Conservation (phyloP, 768 basidiomycete species). For the Boletus vermiculosoides region DNA sequence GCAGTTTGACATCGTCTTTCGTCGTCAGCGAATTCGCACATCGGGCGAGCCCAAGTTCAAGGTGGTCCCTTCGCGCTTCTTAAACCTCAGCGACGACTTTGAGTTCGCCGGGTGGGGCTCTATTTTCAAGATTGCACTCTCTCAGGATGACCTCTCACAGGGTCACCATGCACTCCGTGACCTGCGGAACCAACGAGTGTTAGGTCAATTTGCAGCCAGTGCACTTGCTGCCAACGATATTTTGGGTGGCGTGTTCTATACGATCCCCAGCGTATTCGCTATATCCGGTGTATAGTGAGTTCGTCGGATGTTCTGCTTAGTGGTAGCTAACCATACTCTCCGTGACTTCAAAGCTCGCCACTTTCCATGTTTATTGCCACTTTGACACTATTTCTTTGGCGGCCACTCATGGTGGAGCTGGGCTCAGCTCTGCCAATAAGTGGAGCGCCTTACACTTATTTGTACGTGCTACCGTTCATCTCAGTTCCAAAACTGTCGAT, state of each 20-base stretch:
- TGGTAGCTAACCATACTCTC: background rate
- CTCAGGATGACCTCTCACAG: slow-evolving; percentile 38
- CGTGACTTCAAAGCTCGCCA: slow-evolving; percentile 50
- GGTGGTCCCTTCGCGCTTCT: slow-evolving; percentile 54
- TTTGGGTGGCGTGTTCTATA: slow-evolving; percentile 67
- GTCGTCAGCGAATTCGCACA: slow-evolving; percentile 55
- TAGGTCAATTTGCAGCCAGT: slow-evolving; percentile 65
- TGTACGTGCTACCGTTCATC: slow-evolving; percentile 38
- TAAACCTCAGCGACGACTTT: slow-evolving; percentile 60
- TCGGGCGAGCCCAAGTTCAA: slow-evolving; percentile 40
- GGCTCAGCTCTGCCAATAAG: slow-evolving; percentile 66
- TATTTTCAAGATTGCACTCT: slow-evolving; percentile 45
- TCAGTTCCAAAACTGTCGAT: background rate
- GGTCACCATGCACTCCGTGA: slow-evolving; percentile 34
- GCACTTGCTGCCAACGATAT: slow-evolving; percentile 68
- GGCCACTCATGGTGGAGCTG: slow-evolving; percentile 72
- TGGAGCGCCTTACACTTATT: slow-evolving; percentile 70
- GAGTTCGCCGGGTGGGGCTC: slow-evolving; percentile 77
- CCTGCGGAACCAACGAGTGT: slow-evolving; percentile 36
- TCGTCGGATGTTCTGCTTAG: background rate
- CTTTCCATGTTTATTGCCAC: slow-evolving; percentile 65
- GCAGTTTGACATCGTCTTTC: slow-evolving; percentile 56
- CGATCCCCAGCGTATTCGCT: slow-evolving; percentile 62
- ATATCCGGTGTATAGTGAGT: slow-evolving; percentile 64
- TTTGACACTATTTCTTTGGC: slow-evolving; percentile 64